These are phyloP conservation scores for Boletus rubropictus DNA, from an alignment of 768 basidiomycete species.

Conservation along the genomic window DNA sequence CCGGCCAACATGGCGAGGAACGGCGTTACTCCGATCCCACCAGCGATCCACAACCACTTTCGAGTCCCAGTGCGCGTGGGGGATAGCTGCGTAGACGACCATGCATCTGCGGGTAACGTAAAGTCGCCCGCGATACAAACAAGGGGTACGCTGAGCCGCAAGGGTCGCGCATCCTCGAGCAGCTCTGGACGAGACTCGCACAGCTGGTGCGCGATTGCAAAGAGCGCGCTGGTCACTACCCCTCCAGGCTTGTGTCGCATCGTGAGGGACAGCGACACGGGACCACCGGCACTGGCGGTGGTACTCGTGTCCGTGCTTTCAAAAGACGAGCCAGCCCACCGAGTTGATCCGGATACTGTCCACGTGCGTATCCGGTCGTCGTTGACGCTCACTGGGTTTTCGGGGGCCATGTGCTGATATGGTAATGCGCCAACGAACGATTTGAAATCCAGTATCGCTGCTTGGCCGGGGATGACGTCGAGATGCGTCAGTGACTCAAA, in stretches of 20 bases:
- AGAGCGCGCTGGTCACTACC: conserved; percentile 48
- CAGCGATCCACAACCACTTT: conserved; percentile 50
- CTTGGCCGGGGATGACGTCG: conserved; percentile 43
- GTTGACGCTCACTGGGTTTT: conserved; percentile 47
- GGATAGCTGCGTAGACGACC: too few relatives aligned
- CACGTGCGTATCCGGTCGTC: conserved; percentile 64
- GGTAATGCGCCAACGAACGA: conserved; percentile 41
- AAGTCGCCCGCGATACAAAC: conserved; percentile 54
- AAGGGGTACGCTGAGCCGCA: conserved; percentile 40
- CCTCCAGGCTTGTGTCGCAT: conserved; percentile 55
- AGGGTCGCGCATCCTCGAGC: conserved; percentile 34
- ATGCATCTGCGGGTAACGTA: conserved; percentile 24
- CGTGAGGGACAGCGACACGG: conserved; percentile 39
- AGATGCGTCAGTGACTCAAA: conserved; percentile 37
- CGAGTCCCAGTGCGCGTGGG: background rate
- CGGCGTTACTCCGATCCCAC: conserved; percentile 63
- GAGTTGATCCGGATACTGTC: conserved; percentile 43
- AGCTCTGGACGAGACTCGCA: conserved; percentile 35
- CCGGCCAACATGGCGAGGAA: conserved; percentile 51
- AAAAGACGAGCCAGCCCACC: conserved; percentile 8
- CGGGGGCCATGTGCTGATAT: conserved; percentile 52
- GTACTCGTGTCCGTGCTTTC: background rate
- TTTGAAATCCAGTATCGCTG: conserved; percentile 50
- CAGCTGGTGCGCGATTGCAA: conserved; percentile 43
- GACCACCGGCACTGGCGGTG: background rate